Conservation (phyloP, 495 filamentous ascomycete species). For the Usnea hakonensis region DNA sequence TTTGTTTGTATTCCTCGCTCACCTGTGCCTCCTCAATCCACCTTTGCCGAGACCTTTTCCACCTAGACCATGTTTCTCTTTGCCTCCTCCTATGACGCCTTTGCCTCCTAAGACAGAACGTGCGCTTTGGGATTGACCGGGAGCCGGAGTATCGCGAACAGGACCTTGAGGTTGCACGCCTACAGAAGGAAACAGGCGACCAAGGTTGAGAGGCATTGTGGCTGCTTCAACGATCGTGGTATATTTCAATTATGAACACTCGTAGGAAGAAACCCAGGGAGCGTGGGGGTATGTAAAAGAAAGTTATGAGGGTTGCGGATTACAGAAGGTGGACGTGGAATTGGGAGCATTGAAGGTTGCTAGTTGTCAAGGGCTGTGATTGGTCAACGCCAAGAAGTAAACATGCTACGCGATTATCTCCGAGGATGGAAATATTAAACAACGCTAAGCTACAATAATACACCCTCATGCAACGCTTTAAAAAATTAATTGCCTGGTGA, state of each 20-base stretch:
- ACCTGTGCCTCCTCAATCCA: conserved; percentile 21
- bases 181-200: neutral
- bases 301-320: too few relatives aligned
- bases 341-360: neutral
- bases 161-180: neutral
- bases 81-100: conserved; percentile 15
- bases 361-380: neutral
- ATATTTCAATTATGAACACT: neutral
- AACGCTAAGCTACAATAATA: too few relatives aligned
- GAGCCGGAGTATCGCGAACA: neutral
- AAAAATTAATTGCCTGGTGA: too few relatives aligned
- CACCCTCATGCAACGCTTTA: too few relatives aligned
- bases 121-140: neutral
- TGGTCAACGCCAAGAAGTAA: neutral
- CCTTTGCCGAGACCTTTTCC: conserved; percentile 23
- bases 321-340: too few relatives aligned
- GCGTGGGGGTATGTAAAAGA: neutral
- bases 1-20: neutral
- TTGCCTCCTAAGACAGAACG: conserved; percentile 18
- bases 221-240: neutral
- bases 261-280: neutral
- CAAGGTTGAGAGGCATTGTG: neutral
- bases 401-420: neutral
- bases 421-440: too few relatives aligned
- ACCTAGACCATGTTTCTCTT: conserved; percentile 19